Conservation (phyloP, 2,329 filamentous ascomycete genomes). For the Xylaria sp. region DNA sequence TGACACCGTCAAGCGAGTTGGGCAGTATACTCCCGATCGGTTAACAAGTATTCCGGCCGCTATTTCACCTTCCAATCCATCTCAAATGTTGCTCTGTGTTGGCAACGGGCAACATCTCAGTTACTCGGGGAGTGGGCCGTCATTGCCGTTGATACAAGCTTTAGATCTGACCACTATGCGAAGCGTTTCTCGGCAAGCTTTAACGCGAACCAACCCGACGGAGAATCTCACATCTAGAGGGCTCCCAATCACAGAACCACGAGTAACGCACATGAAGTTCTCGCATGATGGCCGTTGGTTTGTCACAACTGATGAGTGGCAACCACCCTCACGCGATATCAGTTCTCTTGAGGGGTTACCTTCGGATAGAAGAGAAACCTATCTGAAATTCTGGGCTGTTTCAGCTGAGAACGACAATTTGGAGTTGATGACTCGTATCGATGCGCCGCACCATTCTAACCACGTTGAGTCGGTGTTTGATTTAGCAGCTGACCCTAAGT, state of each 20-base stretch:
- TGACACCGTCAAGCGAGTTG: slow-evolving; percentile 63
- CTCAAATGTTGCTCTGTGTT: slow-evolving; percentile 74
- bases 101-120: slow-evolving; percentile 68
- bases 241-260: slow-evolving; percentile 77
- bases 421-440: slow-evolving; percentile 83
- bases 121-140: slow-evolving; percentile 60
- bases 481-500: slow-evolving; percentile 75
- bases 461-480: slow-evolving; percentile 72
- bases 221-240: slow-evolving; percentile 80
- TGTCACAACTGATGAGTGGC: slow-evolving; percentile 92
- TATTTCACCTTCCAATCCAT: slow-evolving; percentile 70
- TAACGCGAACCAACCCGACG: slow-evolving; percentile 88
- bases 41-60: slow-evolving; percentile 65
- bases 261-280: slow-evolving; percentile 78
- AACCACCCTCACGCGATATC: slow-evolving; percentile 75
- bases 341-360: slow-evolving; percentile 62
- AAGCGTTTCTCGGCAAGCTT: slow-evolving; percentile 84
- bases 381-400: slow-evolving; percentile 90
- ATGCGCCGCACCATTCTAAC: slow-evolving; percentile 77
- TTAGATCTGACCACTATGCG: slow-evolving; percentile 84
- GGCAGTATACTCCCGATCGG: slow-evolving; percentile 57
- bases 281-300: slow-evolving; percentile 88
- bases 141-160: slow-evolving; percentile 76
- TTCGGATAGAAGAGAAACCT: slow-evolving; percentile 72
- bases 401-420: slow-evolving; percentile 67